Base-by-base conservation (phyloP, 371 early-diverging fungal species). In the Chytridium lagenaria region DNA sequence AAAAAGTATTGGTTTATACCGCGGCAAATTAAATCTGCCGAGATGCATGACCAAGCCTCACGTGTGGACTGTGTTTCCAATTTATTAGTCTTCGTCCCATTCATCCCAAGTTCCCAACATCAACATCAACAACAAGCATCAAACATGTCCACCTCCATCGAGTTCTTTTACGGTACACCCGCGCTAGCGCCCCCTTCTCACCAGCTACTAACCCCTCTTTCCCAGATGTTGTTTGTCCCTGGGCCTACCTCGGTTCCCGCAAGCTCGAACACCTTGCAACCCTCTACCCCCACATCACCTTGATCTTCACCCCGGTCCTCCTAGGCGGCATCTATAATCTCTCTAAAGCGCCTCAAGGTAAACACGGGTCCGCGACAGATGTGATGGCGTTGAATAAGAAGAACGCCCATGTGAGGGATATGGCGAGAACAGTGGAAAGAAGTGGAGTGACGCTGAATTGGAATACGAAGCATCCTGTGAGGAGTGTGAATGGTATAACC, bases 271-370 rank as follows among this genome's bases (percentile, higher is more conserved):
- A n/a, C 34, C 52, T 76, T 39, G 71, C 71, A 2, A 52, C 5
- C 2, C 16, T 1, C n/a, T 39, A 38, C 69, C 36, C 26, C 23
- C 12, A 55, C 50, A 26, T 2, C 22, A 31, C 50, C 52, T 44
- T 78, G 33, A 37, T 37, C n/a, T 71, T 22, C 33, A 73, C 65
- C 31, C 79, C 79, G 3, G 72, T 73, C 22, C 74, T 79, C 28
- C 67, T 79, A 2, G 79, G 79, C 37, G 79, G 79, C 37, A 77
- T 79, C 67, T 79, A 79, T 57, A 73, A 67, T 7, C 72, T 70
- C 30, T 77, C 74, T 2, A 19, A 36, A 36, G 79, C 79, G 1
- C 34, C 64, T 40, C 30, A 40, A 59, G 77, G 77, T 1, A 74
- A 74, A 37, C 50, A 33, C 26, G 78, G 75, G 12, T 75, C 75